Conservation (phyloP, 2,329 filamentous ascomycete species). For the Sporothrix curviconia region DNA sequence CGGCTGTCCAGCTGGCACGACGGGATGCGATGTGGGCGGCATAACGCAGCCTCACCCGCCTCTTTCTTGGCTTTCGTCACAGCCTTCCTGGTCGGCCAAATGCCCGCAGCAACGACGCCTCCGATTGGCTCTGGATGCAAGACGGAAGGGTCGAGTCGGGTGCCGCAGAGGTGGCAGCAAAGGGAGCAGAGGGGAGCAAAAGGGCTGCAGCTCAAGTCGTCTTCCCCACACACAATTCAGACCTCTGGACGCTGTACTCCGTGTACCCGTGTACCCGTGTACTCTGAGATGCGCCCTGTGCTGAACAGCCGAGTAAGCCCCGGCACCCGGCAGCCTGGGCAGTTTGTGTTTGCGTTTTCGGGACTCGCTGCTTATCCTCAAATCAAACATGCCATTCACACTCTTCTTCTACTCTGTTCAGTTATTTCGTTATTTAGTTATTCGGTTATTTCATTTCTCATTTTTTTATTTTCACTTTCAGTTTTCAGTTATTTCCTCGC, state of each 20-base stretch:
- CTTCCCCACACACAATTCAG: not conserved
- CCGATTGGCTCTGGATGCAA: too few species aligned
- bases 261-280: not conserved
- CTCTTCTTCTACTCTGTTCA: not conserved
- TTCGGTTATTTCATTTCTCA: not conserved
- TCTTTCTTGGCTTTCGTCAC: not conserved
- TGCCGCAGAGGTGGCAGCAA: not conserved
- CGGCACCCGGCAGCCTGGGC: not conserved
- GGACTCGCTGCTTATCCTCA: too few species aligned
- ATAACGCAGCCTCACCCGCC: constrained; percentile 3
- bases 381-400: not conserved
- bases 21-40: not conserved
- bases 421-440: not conserved
- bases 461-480: not conserved
- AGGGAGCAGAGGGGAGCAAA: not conserved
- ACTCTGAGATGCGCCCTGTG: too few species aligned
- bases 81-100: not conserved
- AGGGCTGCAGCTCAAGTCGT: not conserved
- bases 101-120: not conserved
- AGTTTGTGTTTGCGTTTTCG: not conserved
- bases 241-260: not conserved
- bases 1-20: not conserved
- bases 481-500: too few species aligned
- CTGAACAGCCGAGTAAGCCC: not conserved
- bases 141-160: too few species aligned